Evolutionary conservation across 306 rosid species (phyloP), one percentile per base, ranked within the genome.

Genomic region (Sechiopsis laciniata): DNA sequence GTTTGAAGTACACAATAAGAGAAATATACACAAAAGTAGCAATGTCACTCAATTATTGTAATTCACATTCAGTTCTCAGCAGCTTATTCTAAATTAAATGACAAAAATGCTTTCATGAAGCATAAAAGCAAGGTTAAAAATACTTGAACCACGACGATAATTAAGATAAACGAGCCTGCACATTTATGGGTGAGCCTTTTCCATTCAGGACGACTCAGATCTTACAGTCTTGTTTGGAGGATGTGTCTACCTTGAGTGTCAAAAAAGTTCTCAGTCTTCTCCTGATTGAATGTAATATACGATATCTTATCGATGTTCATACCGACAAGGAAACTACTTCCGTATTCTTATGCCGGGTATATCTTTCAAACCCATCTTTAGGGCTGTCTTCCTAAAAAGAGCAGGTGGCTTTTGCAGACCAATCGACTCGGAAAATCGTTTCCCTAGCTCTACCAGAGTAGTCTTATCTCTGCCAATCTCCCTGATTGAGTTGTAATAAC

Each of bases 351-450:
- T 86, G 76, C 99, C 96, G 11, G 95, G 91, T 79, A 94, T 91
- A 71, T 84, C 96, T 80, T 83, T 94, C 85, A 94, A 83, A 56
- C 97, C 97, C 99, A 94, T 94, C 78, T 85, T 94, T 2, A 86
- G 70, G 20, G 95, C 99, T 15, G 96, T 91, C 83, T 83, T 94
- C 62, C 96, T 80, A 73, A 82, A 87, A 65, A 89, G 86, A 54
- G 96, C 81, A 13, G 97, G 99, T 51, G 96, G 92, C 71, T 82
- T 89, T 81, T 80, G 90, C 78, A 94, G 84, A 72, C 97, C 96
- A 63, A 94, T 88, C 57, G 97, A 86, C 77, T 85, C 83, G 7
- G 87, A 94, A 84, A 89, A 94, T 60, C 62, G 82, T 78, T 68
- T 83, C 53, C 96, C 92, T 15, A 83, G 85, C 76, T 91, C 95